phyloP scores from a whole-genome alignment of 2,329 filamentous ascomycete species.

The Fusarium compactum region DNA sequence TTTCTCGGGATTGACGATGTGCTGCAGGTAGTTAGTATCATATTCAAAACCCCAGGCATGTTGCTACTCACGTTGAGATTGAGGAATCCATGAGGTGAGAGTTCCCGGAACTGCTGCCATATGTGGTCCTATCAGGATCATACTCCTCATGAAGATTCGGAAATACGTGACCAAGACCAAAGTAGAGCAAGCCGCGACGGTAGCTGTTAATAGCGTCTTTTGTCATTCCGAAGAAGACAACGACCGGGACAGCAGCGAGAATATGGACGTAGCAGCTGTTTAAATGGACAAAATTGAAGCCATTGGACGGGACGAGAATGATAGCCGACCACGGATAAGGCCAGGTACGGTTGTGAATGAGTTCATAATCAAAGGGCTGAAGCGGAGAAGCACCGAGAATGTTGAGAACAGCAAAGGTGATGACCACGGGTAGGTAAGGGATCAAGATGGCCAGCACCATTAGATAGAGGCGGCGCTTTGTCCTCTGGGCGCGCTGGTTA shows the following conservation, averaged over 20 bases:
- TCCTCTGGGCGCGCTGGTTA: conserved; percentile 59
- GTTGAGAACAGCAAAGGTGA: conserved; percentile 58
- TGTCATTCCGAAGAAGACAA: conserved; percentile 68
- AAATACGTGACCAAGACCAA: conserved; percentile 60
- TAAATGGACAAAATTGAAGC: conserved; percentile 55
- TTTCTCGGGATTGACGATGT: conserved; percentile 40
- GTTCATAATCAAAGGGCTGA: conserved; percentile 56
- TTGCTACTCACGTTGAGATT: conserved; percentile 38
- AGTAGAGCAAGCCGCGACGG: conserved; percentile 52
- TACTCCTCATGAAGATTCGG: conserved; percentile 57
- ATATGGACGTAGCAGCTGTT: conserved; percentile 64
- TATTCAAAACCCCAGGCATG: rapidly evolving
- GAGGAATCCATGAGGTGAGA: conserved; percentile 42
- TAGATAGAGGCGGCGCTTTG: conserved; percentile 66
- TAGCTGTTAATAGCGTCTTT: conserved; percentile 65
- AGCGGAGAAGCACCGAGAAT: conserved; percentile 49
- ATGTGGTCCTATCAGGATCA: conserved; percentile 50
- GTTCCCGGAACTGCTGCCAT: conserved; percentile 36
- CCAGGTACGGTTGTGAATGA: conserved; percentile 55
- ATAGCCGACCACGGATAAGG: conserved; percentile 62
- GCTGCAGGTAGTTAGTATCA: conserved; percentile 1
- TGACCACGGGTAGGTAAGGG: conserved; percentile 63
- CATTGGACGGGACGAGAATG: conserved; percentile 57
- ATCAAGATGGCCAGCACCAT: conserved; percentile 66
- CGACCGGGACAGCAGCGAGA: conserved; percentile 60